phyloP scores from a whole-genome alignment of 2,329 filamentous ascomycete species.

The Alternaria arbusti region DNA sequence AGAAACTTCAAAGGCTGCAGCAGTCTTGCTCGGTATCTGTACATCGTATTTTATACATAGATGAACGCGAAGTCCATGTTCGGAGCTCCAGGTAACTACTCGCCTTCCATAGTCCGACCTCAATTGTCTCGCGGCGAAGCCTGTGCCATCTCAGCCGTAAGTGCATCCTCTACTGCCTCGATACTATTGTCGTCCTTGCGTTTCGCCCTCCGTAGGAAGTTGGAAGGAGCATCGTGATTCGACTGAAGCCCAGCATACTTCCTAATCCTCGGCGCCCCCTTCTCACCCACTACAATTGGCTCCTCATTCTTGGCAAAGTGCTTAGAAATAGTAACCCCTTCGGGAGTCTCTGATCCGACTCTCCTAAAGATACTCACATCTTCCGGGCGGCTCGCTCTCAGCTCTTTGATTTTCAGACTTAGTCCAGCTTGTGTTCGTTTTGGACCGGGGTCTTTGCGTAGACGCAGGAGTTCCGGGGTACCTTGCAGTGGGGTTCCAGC shows the following conservation, averaged over 20 bases:
- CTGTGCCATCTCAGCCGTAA: neutral
- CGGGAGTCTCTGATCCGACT: neutral
- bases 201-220: neutral
- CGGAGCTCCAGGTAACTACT: neutral
- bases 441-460: neutral
- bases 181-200: neutral
- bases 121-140: neutral
- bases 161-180: neutral
- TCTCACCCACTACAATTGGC: neutral
- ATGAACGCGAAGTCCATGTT: neutral
- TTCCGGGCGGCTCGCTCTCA: neutral
- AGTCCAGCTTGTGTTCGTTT: neutral
- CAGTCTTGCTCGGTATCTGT: neutral
- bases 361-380: constrained; percentile 4
- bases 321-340: constrained; percentile 7
- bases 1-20: rapidly evolving
- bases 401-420: constrained; percentile 7
- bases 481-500: constrained; percentile 9
- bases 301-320: constrained; percentile 8
- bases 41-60: neutral
- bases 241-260: constrained; percentile 17
- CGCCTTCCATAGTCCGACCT: neutral
- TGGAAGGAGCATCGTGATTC: neutral
- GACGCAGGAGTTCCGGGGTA: neutral
- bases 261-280: neutral